These are phyloP conservation scores for Tylopilus felleus DNA, from an alignment of 768 basidiomycete genomes.

Conservation along the genomic window DNA sequence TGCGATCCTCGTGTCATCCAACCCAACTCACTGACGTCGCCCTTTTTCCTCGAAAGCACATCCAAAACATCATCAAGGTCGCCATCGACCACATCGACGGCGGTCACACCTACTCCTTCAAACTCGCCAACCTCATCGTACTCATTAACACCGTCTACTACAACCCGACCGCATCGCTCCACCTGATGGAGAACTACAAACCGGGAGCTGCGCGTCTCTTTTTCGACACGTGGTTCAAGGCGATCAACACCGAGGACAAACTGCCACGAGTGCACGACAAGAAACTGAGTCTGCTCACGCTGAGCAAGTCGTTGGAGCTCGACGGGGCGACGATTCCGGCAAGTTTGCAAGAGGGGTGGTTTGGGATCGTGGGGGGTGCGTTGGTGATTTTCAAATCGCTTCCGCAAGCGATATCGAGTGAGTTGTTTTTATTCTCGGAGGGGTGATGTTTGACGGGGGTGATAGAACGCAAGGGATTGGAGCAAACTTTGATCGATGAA, in stretches of 20 bases:
- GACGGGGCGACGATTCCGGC: slow-evolving; percentile 54
- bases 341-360: slow-evolving; percentile 67
- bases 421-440: slow-evolving; percentile 10
- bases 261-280: slow-evolving; percentile 90
- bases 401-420: slow-evolving; percentile 73
- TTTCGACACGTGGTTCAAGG: slow-evolving; percentile 82
- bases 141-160: slow-evolving; percentile 81
- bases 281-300: slow-evolving; percentile 72
- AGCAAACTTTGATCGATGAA: slow-evolving; percentile 45
- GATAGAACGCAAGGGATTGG: slow-evolving; percentile 58
- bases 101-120: slow-evolving; percentile 60
- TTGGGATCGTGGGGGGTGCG: slow-evolving; percentile 64
- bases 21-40: not conserved
- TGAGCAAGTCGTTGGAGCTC: slow-evolving; percentile 76
- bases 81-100: slow-evolving; percentile 58
- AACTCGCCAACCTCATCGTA: slow-evolving; percentile 77
- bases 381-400: slow-evolving; percentile 75
- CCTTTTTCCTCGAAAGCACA: slow-evolving; percentile 38
- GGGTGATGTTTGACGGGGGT: not conserved
- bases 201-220: slow-evolving; percentile 67
- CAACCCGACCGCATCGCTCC: slow-evolving; percentile 75
- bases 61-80: slow-evolving; percentile 63
- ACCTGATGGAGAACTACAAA: slow-evolving; percentile 62
- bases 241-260: slow-evolving; percentile 54
- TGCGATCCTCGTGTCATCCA: not conserved